Evolutionary conservation across 371 early-diverging fungal genomes (phyloP).

Genomic region (Mortierella sp.): DNA sequence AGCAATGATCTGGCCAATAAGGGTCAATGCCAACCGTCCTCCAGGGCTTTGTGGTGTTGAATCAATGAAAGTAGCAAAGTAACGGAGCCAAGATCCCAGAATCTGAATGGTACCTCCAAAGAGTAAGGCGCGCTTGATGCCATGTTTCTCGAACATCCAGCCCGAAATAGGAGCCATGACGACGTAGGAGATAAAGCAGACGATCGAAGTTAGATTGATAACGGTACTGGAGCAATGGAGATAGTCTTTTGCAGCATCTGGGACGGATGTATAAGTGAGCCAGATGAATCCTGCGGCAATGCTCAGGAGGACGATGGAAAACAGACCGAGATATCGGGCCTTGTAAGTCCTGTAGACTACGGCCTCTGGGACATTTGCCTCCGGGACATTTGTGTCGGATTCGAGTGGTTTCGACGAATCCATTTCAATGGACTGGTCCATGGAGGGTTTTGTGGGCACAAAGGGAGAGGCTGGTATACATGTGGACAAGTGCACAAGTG

Average conservation of each 20-base stretch:
- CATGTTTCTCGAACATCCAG: slow-evolving; percentile 61
- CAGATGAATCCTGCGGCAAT: slow-evolving; percentile 43
- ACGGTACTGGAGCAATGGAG: slow-evolving; percentile 27
- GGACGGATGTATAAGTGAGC: slow-evolving; percentile 43
- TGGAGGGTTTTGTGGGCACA: too few relatives aligned
- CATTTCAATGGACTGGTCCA: too few relatives aligned
- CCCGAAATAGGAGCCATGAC: slow-evolving; percentile 55
- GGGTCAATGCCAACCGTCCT: slow-evolving; percentile 54
- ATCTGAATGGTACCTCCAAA: slow-evolving; percentile 59
- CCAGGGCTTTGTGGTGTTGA: slow-evolving; percentile 54
- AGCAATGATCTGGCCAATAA: slow-evolving; percentile 69
- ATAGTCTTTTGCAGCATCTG: slow-evolving; percentile 24
- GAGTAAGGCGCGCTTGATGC: slow-evolving; percentile 59
- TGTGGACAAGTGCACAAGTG: too few relatives aligned
- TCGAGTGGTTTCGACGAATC: too few relatives aligned
- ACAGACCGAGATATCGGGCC: slow-evolving; percentile 37
- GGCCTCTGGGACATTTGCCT: background rate
- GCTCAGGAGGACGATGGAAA: slow-evolving; percentile 44
- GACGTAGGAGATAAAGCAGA: slow-evolving; percentile 60
- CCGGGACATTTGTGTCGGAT: too few relatives aligned
- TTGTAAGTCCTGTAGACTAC: slow-evolving; percentile 32
- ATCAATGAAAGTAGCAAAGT: slow-evolving; percentile 58
- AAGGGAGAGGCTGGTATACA: too few relatives aligned
- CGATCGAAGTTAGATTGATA: slow-evolving; percentile 55
- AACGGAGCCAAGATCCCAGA: slow-evolving; percentile 66